Conservation (phyloP, 768 basidiomycete genomes). For the Leucocoprinus birnbaumii region DNA sequence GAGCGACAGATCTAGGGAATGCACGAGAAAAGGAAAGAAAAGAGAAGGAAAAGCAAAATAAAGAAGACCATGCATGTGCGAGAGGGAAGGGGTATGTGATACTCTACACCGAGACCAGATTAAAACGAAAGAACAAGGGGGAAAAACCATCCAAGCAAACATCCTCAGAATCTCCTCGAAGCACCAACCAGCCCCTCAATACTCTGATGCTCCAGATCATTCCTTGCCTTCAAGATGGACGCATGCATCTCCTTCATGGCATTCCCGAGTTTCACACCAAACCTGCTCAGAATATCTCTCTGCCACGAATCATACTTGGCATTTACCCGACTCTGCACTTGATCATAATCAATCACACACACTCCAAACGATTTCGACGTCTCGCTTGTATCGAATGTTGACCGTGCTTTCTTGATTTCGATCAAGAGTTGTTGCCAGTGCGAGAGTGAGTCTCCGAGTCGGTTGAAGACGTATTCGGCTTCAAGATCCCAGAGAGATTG, state of each 20-base stretch:
- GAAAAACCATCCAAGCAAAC: too few relatives aligned
- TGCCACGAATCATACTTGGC: constrained; percentile 99
- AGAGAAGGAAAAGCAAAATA: too few relatives aligned
- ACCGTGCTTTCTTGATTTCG: constrained; percentile 94
- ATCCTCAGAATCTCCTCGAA: constrained; percentile 44
- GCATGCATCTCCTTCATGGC: constrained; percentile 99
- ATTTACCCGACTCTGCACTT: constrained; percentile 95
- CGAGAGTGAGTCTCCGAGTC: constrained; percentile 89
- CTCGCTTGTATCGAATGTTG: constrained; percentile 96
- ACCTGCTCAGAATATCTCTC: constrained; percentile 87
- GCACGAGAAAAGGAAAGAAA: too few relatives aligned
- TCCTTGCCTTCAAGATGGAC: constrained; percentile 86
- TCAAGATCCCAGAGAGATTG: constrained; percentile 99
- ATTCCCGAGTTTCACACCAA: constrained; percentile 89
- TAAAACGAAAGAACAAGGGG: too few relatives aligned
- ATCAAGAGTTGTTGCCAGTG: constrained; percentile 95
- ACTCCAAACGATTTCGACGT: constrained; percentile 91
- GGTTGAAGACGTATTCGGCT: constrained; percentile 93
- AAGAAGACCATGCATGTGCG: too few relatives aligned
- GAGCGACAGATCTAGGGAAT: not conserved
- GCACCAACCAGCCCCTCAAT: constrained; percentile 82
- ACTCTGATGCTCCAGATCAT: constrained; percentile 94
- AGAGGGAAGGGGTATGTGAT: too few relatives aligned
- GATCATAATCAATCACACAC: constrained; percentile 95
- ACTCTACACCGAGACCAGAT: too few relatives aligned